phyloP scores from a whole-genome alignment of 306 rosid species.

The Medicago truncatula region MtrunA17r5.0-ANR NC_053043.1:5025501-5026000 shows the following conservation, averaged over 20 bases:
- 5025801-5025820: neutral
- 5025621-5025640: conserved; percentile 74
- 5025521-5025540: conserved; percentile 92
- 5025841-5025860: neutral
- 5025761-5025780: neutral
- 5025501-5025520: conserved; percentile 75
- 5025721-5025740: conserved; percentile 52
- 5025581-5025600: conserved; percentile 66
- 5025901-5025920: conserved; percentile 30
- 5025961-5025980: conserved; percentile 27
- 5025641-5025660: conserved; percentile 93
- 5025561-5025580: conserved; percentile 64
- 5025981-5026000: conserved; percentile 6
- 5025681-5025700: conserved; percentile 92
- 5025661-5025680: conserved; percentile 84
- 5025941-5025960: conserved; percentile 36
- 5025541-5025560: conserved; percentile 77
- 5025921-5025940: conserved; percentile 2
- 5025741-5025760: conserved; percentile 39
- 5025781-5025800: neutral
- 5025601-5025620: conserved; percentile 53
- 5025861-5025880: neutral
- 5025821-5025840: too few species aligned
- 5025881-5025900: conserved; percentile 27
- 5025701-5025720: conserved; percentile 88